These are phyloP conservation scores for Dissophora ornata DNA, from an alignment of 192 early-diverging fungal species.

Conservation along the genomic window DNA sequence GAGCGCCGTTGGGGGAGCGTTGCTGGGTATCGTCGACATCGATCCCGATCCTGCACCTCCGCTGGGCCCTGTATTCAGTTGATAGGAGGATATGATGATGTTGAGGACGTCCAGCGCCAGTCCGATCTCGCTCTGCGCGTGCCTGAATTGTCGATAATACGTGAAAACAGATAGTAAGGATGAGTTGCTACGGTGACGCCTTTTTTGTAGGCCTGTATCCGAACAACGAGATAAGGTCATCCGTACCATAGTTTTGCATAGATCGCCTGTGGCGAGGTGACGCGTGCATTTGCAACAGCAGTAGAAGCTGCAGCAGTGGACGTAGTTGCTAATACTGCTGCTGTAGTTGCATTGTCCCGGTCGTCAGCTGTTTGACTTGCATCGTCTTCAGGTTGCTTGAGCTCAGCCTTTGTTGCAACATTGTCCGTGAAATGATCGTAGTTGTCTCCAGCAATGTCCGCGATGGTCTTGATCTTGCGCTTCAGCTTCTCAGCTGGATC, in stretches of 20 bases:
- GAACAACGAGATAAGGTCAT: not conserved
- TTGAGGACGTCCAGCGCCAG: constrained; percentile 48
- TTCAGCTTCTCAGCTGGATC: constrained; percentile 49
- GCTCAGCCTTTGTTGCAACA: not conserved
- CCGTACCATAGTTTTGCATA: constrained; percentile 45
- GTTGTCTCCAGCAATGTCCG: constrained; percentile 34
- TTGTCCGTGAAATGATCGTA: constrained; percentile 49
- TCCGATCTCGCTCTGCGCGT: constrained; percentile 49
- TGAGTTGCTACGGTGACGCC: no score
- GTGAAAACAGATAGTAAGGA: no score
- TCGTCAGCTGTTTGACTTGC: not conserved
- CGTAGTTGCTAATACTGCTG: not conserved
- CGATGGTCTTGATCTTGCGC: constrained; percentile 41
- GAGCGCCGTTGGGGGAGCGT: constrained; percentile 8
- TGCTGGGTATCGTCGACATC: constrained; percentile 3
- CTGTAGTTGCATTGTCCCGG: not conserved
- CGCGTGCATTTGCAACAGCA: constrained; percentile 10
- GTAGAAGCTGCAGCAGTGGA: not conserved
- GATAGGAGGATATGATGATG: constrained; percentile 47
- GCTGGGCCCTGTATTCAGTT: not conserved
- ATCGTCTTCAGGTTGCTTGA: not conserved
- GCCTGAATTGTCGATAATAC: constrained; percentile 18
- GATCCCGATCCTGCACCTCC: not conserved
- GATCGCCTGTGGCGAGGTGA: constrained; percentile 38
- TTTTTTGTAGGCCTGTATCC: no score